phyloP scores from a whole-genome alignment of 2,329 filamentous ascomycete genomes.

The Botrytis aclada region DNA sequence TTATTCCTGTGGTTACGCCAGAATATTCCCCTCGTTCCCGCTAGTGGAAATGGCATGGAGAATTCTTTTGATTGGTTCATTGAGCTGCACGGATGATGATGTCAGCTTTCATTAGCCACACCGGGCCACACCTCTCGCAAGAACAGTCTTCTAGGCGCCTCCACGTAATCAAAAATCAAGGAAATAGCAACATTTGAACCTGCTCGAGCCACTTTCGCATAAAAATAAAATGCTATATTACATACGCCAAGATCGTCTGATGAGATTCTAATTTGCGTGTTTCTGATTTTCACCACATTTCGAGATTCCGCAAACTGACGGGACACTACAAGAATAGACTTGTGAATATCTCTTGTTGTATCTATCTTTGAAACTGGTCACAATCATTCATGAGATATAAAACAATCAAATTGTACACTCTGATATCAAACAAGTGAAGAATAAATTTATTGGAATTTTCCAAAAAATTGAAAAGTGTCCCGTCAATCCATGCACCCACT shows the following conservation, averaged over 20 bases:
- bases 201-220: conserved; percentile 5
- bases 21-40: not conserved
- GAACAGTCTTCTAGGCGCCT: not conserved
- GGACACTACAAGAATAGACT: no score
- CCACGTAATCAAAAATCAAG: not conserved
- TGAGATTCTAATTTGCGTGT: not conserved
- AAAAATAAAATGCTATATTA: not conserved
- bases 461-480: no score
- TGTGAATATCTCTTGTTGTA: no score
- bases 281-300: not conserved
- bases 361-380: no score
- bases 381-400: no score
- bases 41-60: conserved; percentile 2
- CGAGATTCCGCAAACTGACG: no score
- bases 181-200: not conserved
- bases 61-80: not conserved
- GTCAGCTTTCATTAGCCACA: not conserved
- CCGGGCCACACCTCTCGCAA: not conserved
- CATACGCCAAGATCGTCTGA: conserved; percentile 1
- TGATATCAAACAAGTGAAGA: no score
- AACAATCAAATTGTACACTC: no score
- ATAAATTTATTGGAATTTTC: no score
- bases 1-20: not conserved
- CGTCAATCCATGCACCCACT: no score
- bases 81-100: not conserved